Evolutionary conservation across 2,329 filamentous ascomycete genomes (phyloP), one percentile per base, ranked within the genome.

Genomic region (Curvularia eragrostidis): DNA sequence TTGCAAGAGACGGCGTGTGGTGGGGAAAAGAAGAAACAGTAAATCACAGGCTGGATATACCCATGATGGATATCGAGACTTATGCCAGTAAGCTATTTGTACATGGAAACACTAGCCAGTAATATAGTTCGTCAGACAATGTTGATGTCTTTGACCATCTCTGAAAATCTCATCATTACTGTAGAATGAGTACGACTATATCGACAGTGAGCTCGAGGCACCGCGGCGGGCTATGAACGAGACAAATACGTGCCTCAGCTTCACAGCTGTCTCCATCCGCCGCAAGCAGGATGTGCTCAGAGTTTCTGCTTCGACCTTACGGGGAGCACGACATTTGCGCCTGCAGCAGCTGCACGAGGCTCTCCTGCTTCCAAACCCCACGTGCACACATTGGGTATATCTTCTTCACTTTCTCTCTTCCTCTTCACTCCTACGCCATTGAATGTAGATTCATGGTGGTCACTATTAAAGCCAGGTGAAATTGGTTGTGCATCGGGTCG

Each of bases 1-100:
- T 90, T 78, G 85, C 82, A 53, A 85, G 85, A 0, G 76, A 73
- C 7, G 88, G 87, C 0, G 82, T 89, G 5, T 81, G 80, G 38
- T 90, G 88, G 88, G 80, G 82, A 7, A 75, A 79, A 67, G 70
- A 78, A 9, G 68, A 68, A 59, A 88, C 85, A 7, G 65, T 85
- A 61, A 89, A 89, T 72, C 59, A 66, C 2, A 65, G 81, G 69
- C 74, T 81, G 36, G 80, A 79, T 0, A 82, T 88, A 24, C 48
- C 70, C 1, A 72, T 83, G 65, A 77, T 72, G 52, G 75, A 77
- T 59, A 74, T 85, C 0, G 76, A 76, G 58, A 74, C 66, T 9
- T 85, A 74, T 69, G 68, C 72, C 1, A 38, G n/a, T 10, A 39
- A 46, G 7, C 3, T 58, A 8, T 49, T 58, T 1, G 28, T 32